Base-by-base conservation (phyloP, 441 rosid species). In the Populus hybrid region DNA sequence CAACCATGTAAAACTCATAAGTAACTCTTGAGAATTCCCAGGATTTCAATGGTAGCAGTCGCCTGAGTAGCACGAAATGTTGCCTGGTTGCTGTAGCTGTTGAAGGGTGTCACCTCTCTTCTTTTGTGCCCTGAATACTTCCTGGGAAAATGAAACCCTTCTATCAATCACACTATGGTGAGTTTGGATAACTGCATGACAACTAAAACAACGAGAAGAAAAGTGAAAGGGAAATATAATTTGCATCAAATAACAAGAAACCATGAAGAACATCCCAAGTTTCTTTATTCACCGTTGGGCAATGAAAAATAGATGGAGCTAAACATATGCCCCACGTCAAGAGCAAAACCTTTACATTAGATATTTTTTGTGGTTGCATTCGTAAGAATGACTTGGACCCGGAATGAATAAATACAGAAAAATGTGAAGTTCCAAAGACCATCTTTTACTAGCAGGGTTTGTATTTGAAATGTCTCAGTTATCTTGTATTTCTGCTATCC, bases 401-500 rank as follows among this genome's bases (percentile, higher is more conserved):
- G 57, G 74, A 80, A 73, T 75, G 73, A 67, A 80, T 82, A 86
- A 83, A 80, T 83, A 76, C 79, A 81, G 34, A 70, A 57, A 78
- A 72, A 35, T 71, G 80, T n/a, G 74, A 75, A 76, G 80, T 68
- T 35, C 72, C 72, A n/a, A 71, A 61, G 19, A 16, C 5, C 34
- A 14, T 30, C 21, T 19, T 28, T 30, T 6, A 30, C 21, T 34
- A 5, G 50, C 70, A 63, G 11, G 66, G 69, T 46, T 59, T 69
- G 50, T 23, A 50, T 53, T 76, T 65, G 35, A 36, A 24, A 65
- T 73, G 46, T 70, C 66, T 67, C 71, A 14, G 82, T 87, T 75
- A 90, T 86, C 85, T 88, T 81, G 82, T 85, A 36, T 67, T 72
- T 80, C 85, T 90, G 85, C 84, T 86, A 65, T 87, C 91, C 21